Base-by-base conservation (phyloP, 192 early-diverging fungal species). In the Podochytrium sp. region DNA sequence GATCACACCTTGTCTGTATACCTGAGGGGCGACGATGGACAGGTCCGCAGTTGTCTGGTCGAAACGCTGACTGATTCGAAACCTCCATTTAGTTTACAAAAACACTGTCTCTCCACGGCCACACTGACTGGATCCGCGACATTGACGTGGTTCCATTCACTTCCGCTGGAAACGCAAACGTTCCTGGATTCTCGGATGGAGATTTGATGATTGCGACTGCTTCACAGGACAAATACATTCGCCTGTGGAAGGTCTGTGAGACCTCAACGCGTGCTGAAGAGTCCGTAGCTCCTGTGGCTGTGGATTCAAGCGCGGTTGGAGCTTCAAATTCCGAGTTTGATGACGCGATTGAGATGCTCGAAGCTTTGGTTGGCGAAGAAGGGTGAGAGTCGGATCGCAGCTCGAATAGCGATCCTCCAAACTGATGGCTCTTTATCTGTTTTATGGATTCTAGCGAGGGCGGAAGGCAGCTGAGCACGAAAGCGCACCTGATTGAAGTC, bases 81-180 rank as follows among this genome's bases (percentile, higher is more conserved):
- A 23, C 33, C 3, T 32, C 32, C 0, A 14, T 42, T 0, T 55
- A 87, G 84, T 97, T 98, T 81, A 69, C 71, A 12, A 82, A 86
- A 55, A 76, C 81, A 2, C 77, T 93, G 49, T 73, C 85, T 7
- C 80, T 99, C 25, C 84, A 89, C 39, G 97, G 97, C 2, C 97
- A 99, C 79, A 92, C 93, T 16, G 94, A 95, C 71, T 99, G 97
- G 97, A 87, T 97, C 27, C 89, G 94, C 12, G 87, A 90, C 7
- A 61, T 98, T 58, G 85, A 92, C 12, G 92, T 95, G 52, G 83
- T 87, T 2, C 86, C 83, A 30, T 90, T 90, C 76, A 86, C 85
- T 1, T 47, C 43, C n/a, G 75, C 77, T 7, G 65, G 76, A 7
- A 47, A 60, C 35, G 67, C 78, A 10, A 41, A 47, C 42, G 69